A percentile compares a stretch with the other conserved stretches of the same genome.
phyloP scores from a whole-genome alignment of 345 rosid genomes.

The Sonneratia caseolaris region DNA sequence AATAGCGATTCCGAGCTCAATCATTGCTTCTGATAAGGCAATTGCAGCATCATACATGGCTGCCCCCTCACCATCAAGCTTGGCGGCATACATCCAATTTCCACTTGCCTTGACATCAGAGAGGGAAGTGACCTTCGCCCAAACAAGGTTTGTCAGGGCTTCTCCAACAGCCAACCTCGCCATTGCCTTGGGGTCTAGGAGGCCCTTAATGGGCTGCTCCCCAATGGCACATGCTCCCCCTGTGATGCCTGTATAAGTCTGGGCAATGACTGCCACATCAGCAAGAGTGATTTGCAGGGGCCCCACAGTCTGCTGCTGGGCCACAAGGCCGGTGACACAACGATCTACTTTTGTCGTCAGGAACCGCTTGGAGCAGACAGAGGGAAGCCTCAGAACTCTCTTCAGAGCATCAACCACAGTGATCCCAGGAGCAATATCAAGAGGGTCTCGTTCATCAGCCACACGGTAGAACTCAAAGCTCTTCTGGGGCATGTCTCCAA shows the following conservation, averaged over 20 bases:
- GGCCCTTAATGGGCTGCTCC: slow-evolving; percentile 84
- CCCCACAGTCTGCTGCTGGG: slow-evolving; percentile 97
- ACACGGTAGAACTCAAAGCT: slow-evolving; percentile 58
- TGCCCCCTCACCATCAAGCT: slow-evolving; percentile 93
- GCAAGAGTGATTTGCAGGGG: slow-evolving; percentile 86
- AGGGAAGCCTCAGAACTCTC: slow-evolving; percentile 76
- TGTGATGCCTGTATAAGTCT: slow-evolving; percentile 58
- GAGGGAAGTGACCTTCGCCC: slow-evolving; percentile 85
- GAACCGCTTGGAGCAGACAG: slow-evolving; percentile 76
- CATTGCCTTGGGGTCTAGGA: slow-evolving; percentile 87
- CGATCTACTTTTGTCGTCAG: slow-evolving; percentile 90
- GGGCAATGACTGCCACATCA: slow-evolving; percentile 94
- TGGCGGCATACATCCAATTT: slow-evolving; percentile 98
- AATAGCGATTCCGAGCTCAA: slow-evolving; percentile 87
- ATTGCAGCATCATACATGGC: slow-evolving; percentile 88
- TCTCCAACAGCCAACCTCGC: slow-evolving; percentile 94
- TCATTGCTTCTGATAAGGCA: slow-evolving; percentile 81
- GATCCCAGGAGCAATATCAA: slow-evolving; percentile 79
- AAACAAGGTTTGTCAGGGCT: slow-evolving; percentile 83
- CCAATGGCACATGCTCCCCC: slow-evolving; percentile 95
- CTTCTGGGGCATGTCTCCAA: slow-evolving; percentile 93
- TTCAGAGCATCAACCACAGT: slow-evolving; percentile 74
- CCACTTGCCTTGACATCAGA: slow-evolving; percentile 94
- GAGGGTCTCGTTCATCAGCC: slow-evolving; percentile 46
- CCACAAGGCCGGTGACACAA: slow-evolving; percentile 93